phyloP scores from a whole-genome alignment of 1,139 yeast genomes.

The Lodderomyces elongisporus region DNA sequence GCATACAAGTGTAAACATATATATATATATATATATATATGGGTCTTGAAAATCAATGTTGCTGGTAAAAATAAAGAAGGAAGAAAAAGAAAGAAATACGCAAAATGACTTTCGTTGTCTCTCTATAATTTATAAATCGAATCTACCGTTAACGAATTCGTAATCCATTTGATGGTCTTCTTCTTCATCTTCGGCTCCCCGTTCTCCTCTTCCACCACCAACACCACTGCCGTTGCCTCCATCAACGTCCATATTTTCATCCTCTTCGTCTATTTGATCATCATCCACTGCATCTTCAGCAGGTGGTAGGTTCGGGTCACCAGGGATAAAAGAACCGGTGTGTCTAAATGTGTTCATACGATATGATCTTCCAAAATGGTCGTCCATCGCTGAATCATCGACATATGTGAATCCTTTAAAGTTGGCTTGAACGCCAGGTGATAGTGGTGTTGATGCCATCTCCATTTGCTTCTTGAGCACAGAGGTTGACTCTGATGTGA shows the following conservation, averaged over 20 bases:
- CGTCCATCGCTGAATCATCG: conserved; percentile 90
- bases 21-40: no score
- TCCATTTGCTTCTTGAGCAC: conserved; percentile 64
- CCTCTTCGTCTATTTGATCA: conserved; percentile 60
- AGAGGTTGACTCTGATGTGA: conserved; percentile 86
- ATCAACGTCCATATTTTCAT: conserved; percentile 48
- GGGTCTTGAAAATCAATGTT: neutral
- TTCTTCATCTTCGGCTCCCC: no score
- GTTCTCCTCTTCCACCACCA: no score
- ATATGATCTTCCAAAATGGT: conserved; percentile 55
- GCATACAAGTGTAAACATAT: no score
- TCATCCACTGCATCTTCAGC: conserved; percentile 81
- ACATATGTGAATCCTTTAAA: conserved; percentile 95
- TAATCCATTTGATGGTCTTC: conserved; percentile 50
- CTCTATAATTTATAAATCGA: conserved; percentile 56
- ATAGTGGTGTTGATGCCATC: conserved; percentile 73
- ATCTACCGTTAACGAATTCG: conserved; percentile 85
- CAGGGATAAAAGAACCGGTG: conserved; percentile 71
- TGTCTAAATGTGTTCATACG: conserved; percentile 48
- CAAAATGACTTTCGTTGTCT: no score
- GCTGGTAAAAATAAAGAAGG: neutral
- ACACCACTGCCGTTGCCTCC: no score
- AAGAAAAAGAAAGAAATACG: no score
- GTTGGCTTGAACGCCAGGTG: conserved; percentile 93
- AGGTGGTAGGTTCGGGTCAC: conserved; percentile 73